Conservation (phyloP, 1,284 basidiomycete genomes). For the Ganoderma multipileum region DNA sequence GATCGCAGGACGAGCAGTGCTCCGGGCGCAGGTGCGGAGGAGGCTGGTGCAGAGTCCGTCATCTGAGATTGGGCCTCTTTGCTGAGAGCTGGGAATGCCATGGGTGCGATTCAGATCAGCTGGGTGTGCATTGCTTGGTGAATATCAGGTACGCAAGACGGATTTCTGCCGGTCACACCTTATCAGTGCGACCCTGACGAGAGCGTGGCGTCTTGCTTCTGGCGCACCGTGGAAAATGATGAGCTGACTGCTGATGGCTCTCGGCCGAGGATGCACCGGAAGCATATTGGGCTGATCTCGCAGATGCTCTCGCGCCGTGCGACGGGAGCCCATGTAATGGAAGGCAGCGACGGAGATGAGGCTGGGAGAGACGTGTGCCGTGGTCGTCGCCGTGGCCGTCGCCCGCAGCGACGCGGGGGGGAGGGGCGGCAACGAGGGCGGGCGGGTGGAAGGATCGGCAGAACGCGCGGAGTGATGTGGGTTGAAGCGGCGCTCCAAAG, state of each 20-base stretch:
- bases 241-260: constrained; percentile 23
- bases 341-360: not conserved
- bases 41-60: not conserved
- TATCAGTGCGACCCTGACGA: constrained; percentile 34
- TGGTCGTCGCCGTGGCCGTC: not conserved
- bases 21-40: not conserved
- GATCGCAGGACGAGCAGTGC: constrained; percentile 3
- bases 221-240: constrained; percentile 13
- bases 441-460: constrained; percentile 4
- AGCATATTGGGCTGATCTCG: constrained; percentile 6
- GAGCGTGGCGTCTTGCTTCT: constrained; percentile 9
- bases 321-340: not conserved
- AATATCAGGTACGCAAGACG: constrained; percentile 28
- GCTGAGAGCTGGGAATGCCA: not conserved
- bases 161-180: constrained; percentile 33
- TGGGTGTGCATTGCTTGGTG: not conserved
- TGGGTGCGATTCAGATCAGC: constrained; percentile 13
- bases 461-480: constrained; percentile 27
- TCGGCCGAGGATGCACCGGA: constrained; percentile 20
- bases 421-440: constrained; percentile 7
- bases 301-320: not conserved
- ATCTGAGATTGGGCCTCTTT: constrained; percentile 15
- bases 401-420: not conserved
- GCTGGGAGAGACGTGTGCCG: not conserved
- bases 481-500: constrained; percentile 21